These are phyloP conservation scores for Eimeria acervulina DNA, from an alignment of 169 alveolate genomes.

Conservation along the genomic window DNA sequence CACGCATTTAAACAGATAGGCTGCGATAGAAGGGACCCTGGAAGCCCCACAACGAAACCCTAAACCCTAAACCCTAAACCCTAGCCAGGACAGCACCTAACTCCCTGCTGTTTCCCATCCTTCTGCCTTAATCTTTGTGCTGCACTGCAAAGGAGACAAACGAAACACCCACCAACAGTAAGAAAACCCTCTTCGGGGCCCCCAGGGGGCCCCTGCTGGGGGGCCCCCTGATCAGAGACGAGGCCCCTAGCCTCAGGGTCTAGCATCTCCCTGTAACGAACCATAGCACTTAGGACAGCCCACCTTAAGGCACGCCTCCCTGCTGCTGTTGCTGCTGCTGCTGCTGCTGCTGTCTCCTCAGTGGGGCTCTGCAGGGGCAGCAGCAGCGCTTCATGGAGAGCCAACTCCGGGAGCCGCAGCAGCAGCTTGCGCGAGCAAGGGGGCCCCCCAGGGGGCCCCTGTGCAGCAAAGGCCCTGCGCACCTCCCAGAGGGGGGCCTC, in stretches of 20 bases:
- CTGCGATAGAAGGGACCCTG: not conserved
- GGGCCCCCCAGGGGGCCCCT: slow-evolving; percentile 36
- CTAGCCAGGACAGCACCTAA: not conserved
- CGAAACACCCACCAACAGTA: not conserved
- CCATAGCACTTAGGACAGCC: slow-evolving; percentile 45
- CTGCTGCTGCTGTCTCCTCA: slow-evolving; percentile 7
- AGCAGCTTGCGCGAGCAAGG: not conserved
- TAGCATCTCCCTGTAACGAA: slow-evolving; percentile 49
- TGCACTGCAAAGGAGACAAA: not conserved
- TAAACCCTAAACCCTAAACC: slow-evolving; percentile 37
- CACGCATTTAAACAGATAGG: too few species aligned
- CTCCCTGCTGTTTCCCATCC: not conserved
- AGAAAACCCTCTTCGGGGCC: not conserved
- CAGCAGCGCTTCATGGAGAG: slow-evolving; percentile 31
- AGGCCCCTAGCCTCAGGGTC: slow-evolving; percentile 18
- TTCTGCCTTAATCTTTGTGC: too few species aligned
- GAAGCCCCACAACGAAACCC: not conserved
- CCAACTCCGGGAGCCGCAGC: slow-evolving; percentile 40
- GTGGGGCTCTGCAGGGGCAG: not conserved
- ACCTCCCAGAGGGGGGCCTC: slow-evolving; percentile 19
- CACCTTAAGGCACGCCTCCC: not conserved
- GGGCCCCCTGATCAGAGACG: not conserved
- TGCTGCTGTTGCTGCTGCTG: slow-evolving; percentile 27
- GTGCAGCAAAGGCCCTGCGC: not conserved
- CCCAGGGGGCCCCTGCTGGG: not conserved